Evolutionary conservation across 2,329 filamentous ascomycete genomes (phyloP).

Genomic region (Phialophora verrucosa): DNA sequence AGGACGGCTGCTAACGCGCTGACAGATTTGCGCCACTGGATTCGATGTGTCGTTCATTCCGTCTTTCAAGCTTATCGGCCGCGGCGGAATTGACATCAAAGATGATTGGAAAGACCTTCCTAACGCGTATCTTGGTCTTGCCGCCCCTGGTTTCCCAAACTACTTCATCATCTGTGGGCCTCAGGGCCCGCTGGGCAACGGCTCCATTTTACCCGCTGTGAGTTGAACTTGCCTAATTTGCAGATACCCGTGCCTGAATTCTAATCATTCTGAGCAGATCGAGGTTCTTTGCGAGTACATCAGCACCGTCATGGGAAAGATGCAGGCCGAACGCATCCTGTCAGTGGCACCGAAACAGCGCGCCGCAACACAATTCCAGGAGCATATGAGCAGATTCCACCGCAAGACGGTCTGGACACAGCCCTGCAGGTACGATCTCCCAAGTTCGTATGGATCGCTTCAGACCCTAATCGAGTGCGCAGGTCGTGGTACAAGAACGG

Average conservation of each 20-base stretch:
- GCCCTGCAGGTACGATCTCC: conserved; percentile 2
- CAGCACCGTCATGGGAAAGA: conserved; percentile 14
- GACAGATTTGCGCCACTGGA: conserved; percentile 44
- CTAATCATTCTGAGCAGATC: conserved; percentile 53
- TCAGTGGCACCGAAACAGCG: conserved; percentile 10
- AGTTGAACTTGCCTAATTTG: background rate
- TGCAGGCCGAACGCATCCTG: conserved; percentile 14
- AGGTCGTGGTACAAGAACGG: conserved; percentile 23
- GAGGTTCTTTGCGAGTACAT: conserved; percentile 33
- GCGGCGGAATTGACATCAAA: conserved; percentile 37
- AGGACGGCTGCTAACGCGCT: conserved; percentile 17
- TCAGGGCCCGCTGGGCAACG: conserved; percentile 5
- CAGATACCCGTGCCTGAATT: background rate
- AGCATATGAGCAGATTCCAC: conserved; percentile 37
- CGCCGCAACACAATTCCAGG: conserved; percentile 10
- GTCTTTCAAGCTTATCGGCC: conserved; percentile 41
- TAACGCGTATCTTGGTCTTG: conserved; percentile 39
- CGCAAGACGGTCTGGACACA: conserved; percentile 36
- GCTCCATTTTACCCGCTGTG: conserved; percentile 8
- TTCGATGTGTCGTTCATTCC: conserved; percentile 44
- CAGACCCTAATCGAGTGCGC: background rate
- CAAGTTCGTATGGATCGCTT: background rate
- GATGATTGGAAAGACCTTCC: conserved; percentile 44
- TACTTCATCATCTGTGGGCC: conserved; percentile 14
- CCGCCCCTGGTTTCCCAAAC: conserved; percentile 24